Conservation (phyloP, 2,329 filamentous ascomycete genomes). For the Myriosclerotinia scirpicola region DNA sequence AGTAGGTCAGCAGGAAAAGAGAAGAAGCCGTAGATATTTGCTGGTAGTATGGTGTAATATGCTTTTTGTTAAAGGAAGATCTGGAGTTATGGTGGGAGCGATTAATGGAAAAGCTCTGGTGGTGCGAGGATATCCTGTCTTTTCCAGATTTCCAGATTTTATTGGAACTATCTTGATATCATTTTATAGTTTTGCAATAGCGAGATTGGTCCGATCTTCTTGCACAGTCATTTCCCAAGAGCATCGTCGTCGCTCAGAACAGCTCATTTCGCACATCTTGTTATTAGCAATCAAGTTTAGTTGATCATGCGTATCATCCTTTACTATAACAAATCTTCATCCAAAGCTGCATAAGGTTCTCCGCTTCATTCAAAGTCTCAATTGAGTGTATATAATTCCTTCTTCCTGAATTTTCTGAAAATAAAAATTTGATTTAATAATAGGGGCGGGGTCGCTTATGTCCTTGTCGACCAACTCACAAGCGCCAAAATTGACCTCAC, state of each 20-base stretch:
- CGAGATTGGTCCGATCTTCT: not conserved
- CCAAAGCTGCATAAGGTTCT: too few relatives aligned
- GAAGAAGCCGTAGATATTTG: conserved; percentile 1
- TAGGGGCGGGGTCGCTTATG: too few relatives aligned
- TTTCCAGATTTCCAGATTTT: not conserved
- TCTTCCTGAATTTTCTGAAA: too few relatives aligned
- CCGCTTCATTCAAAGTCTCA: too few relatives aligned
- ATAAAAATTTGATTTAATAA: too few relatives aligned
- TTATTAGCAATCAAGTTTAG: not conserved
- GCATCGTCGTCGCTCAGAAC: not conserved
- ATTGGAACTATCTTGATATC: not conserved
- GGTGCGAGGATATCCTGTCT: conserved; percentile 16
- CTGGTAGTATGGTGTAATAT: not conserved
- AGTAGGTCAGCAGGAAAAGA: conserved; percentile 21
- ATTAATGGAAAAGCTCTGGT: not conserved
- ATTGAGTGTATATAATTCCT: too few relatives aligned
- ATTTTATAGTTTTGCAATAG: not conserved
- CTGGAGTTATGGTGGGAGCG: not conserved
- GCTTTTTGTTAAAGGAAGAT: not conserved
- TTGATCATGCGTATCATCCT: not conserved
- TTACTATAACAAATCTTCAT: too few relatives aligned
- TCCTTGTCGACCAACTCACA: too few relatives aligned
- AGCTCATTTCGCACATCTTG: not conserved
- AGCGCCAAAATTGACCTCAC: too few relatives aligned
- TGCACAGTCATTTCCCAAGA: not conserved